phyloP scores from a whole-genome alignment of 2,329 filamentous ascomycete genomes.

The Aspergillus sp. region DNA sequence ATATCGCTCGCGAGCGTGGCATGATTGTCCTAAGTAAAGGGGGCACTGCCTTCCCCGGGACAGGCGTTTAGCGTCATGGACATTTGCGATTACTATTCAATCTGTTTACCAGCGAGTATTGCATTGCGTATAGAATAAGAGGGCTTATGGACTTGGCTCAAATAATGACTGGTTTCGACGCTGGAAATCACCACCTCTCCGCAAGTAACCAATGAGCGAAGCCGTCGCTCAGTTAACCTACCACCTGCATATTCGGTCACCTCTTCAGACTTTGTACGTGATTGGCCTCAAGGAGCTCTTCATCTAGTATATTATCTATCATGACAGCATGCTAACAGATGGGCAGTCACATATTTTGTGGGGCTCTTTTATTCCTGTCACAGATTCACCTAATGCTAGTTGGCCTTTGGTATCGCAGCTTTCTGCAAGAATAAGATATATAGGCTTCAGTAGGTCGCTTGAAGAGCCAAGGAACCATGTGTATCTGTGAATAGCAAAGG shows the following conservation, averaged over 20 bases:
- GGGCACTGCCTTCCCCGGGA: conserved; percentile 84
- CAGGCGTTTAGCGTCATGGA: conserved; percentile 58
- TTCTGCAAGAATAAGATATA: too few species aligned
- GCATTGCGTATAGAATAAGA: not conserved
- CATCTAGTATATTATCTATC: not conserved
- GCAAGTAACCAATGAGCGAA: too few species aligned
- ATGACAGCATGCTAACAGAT: not conserved
- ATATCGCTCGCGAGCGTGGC: conserved; percentile 86
- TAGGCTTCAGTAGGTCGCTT: too few species aligned
- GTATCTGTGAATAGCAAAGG: too few species aligned
- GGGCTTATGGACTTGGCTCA: not conserved
- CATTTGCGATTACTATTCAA: not conserved
- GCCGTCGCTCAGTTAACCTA: too few species aligned
- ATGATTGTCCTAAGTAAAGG: conserved; percentile 92
- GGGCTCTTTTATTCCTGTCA: not conserved
- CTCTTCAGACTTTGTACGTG: too few species aligned
- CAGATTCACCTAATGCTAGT: not conserved
- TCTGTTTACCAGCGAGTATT: not conserved
- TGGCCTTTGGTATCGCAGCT: not conserved
- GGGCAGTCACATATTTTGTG: not conserved
- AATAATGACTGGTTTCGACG: not conserved
- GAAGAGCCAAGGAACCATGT: too few species aligned
- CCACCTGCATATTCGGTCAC: too few species aligned
- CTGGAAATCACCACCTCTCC: not conserved
- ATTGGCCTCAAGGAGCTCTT: not conserved